Base-by-base conservation (phyloP, 371 early-diverging fungal species). In the Funneliformis caledonium region DNA sequence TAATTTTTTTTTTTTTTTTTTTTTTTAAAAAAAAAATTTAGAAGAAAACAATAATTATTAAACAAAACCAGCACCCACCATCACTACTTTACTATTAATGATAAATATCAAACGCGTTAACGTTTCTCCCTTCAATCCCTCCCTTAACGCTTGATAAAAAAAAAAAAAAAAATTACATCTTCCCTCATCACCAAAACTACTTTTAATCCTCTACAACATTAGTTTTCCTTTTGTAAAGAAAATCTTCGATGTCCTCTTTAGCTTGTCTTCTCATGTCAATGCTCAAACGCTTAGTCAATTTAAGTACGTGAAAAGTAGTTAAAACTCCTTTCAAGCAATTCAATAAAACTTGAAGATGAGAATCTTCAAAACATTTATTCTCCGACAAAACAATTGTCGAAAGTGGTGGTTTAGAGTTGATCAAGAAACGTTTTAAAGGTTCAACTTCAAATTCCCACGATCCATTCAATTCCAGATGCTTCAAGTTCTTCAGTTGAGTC, bases 271-370 rank as follows among this genome's bases (percentile, higher is more conserved):
- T 70, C 45, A 70, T 43, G 10, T 70, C 70, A 2, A 70, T 47
- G 1, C 70, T 26, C 70, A 70, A 70, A 12, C 70, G n/a, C 47
- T 70, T 70, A 9, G 42, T 4, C 48, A 47, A 12, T n/a, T 45
- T 45, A n/a, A 3, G 22, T 19, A 70, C 12, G 47, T 47, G 45
- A 70, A 70, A n/a, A 19, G 42, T 70, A 5, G 42, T 22, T n/a
- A 70, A 70, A 12, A 45, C 45, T 8, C 70, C 74, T 19, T 62
- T 42, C 45, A 76, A 47, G 45, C n/a, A 26, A 2, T 19, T 11
- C 9, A 77, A 22, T 48, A 77, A 43, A 33, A 65, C 78, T 4
- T 77, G 67, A 33, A 77, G 47, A 65, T 77, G 78, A 16, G 47
- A 31, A 48, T 77, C 48, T n/a, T 65, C 62, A 65, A 77, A 77